A percentile compares a stretch with the other conserved stretches of the same genome.
phyloP scores from a whole-genome alignment of 2,329 filamentous ascomycete species.

The Atkinsonella texensis region DNA sequence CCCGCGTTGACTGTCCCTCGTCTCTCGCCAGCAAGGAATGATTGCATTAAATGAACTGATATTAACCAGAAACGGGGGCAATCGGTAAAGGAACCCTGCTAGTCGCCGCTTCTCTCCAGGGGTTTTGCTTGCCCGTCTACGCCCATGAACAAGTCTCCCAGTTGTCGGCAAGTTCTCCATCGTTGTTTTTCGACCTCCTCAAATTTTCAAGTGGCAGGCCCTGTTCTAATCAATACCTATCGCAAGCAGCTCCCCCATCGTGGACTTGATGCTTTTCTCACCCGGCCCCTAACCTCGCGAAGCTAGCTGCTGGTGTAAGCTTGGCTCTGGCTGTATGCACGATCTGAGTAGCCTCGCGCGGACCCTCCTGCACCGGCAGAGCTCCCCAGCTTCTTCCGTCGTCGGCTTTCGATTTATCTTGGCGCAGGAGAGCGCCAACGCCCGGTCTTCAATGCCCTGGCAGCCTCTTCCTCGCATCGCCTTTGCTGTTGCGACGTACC shows the following conservation, averaged over 20 bases:
- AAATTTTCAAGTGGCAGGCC: not conserved
- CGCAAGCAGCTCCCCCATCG: not conserved
- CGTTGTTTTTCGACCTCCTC: not conserved
- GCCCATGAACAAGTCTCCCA: conserved; percentile 2
- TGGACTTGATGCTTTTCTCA: conserved; percentile 1
- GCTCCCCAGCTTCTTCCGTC: not conserved
- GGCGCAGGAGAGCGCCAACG: conserved; percentile 8
- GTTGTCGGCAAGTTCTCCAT: not conserved
- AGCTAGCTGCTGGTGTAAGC: conserved; percentile 2
- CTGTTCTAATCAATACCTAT: not conserved
- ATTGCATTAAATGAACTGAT: not conserved
- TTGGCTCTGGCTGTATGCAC: not conserved
- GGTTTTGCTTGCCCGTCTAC: conserved; percentile 1
- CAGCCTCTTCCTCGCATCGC: conserved; percentile 92
- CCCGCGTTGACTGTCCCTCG: not conserved
- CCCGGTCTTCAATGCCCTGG: conserved; percentile 67
- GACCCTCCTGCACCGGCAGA: not conserved
- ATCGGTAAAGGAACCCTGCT: conserved; percentile 7
- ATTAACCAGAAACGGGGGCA: not conserved
- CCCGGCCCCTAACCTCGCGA: conserved; percentile 2
- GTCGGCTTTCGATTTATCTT: not conserved
- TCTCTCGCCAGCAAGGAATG: not conserved
- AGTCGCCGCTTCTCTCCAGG: conserved; percentile 2
- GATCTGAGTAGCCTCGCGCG: not conserved
- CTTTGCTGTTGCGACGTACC: conserved; percentile 93